Base-by-base conservation (phyloP, 1,284 basidiomycete genomes). In the Fistulinella staudtii region DNA sequence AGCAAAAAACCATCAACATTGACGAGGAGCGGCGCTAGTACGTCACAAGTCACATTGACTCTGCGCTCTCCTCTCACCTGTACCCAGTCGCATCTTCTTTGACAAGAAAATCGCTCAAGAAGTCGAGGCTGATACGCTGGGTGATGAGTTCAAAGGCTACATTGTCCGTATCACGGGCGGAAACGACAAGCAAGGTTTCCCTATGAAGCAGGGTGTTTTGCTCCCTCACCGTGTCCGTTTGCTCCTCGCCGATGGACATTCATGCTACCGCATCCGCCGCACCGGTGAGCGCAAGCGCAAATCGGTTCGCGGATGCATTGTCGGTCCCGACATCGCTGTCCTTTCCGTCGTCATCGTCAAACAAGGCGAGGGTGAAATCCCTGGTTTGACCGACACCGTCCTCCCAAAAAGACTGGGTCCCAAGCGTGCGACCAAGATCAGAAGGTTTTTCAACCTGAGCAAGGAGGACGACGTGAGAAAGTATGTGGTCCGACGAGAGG, bases 191-290 rank as follows among this genome's bases (percentile, higher is more conserved):
- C 89, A 91, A 68, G 89, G 91, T 71, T 96, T 96, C 83, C 93
- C 93, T 44, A 97, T 97, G 93, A 98, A 98, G 77, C 95, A 98
- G 76, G 95, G 94, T 79, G 90, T 98, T 63, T 87, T 99, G 55
- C 80, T 94, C 61, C 91, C 92, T 56, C 71, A 93, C 76, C 93
- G 95, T 82, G 92, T 95, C 61, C 80, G 85, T 53, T 89, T 99
- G 55, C 89, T 98, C 63, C 90, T 99, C 66, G 68, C 89, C 57
- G 90, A 93, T 69, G 93, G 93, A 52, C 93, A 97, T 82, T 96
- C 93, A 29, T 98, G 95, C 83, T 98, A 93, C 82, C 92, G 95
- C 62, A 71, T 78, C 58, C 92, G 94, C 67, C 90, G 94, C 67
- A 74, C 77, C 46, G 95, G 95, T 68, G 93, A 99, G 77, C 91